Evolutionary conservation across 2,329 filamentous ascomycete genomes (phyloP).

Genomic region (Simplicillium aogashimaense): DNA sequence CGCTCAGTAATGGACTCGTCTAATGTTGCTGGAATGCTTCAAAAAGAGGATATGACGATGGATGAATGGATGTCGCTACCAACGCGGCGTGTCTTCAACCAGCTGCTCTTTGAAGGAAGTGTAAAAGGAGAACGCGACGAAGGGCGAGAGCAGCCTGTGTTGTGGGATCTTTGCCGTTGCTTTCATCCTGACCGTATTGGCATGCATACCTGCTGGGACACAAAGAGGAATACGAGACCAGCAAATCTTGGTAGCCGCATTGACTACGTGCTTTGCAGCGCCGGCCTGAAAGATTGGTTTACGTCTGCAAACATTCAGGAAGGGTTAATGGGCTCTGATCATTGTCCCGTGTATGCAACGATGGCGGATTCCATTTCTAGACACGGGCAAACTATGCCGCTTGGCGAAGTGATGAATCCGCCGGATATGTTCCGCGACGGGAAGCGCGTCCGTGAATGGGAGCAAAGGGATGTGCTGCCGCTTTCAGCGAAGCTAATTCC

Average conservation of each 20-base stretch:
- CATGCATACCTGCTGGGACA: slow-evolving; percentile 98
- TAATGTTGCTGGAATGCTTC: slow-evolving; percentile 59
- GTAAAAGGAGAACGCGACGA: slow-evolving; percentile 58
- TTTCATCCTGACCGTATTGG: slow-evolving; percentile 72
- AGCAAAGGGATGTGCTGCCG: slow-evolving; percentile 54
- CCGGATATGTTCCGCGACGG: slow-evolving; percentile 60
- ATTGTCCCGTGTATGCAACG: slow-evolving; percentile 82
- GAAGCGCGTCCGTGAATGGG: slow-evolving; percentile 55
- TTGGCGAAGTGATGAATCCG: slow-evolving; percentile 72
- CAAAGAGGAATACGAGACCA: slow-evolving; percentile 87
- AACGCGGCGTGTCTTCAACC: slow-evolving; percentile 71
- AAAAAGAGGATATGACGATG: slow-evolving; percentile 56
- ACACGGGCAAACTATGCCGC: slow-evolving; percentile 36
- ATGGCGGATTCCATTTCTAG: slow-evolving; percentile 53
- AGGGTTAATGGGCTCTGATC: slow-evolving; percentile 87
- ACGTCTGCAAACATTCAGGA: slow-evolving; percentile 79
- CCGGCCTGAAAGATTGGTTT: slow-evolving; percentile 73
- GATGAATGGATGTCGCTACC: slow-evolving; percentile 66
- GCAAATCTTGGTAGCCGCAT: slow-evolving; percentile 90
- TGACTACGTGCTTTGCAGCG: slow-evolving; percentile 82
- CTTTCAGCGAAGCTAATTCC: slow-evolving; percentile 76
- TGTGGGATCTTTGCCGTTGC: slow-evolving; percentile 76
- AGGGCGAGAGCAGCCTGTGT: slow-evolving; percentile 57
- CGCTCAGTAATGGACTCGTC: slow-evolving; percentile 65
- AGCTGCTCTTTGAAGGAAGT: slow-evolving; percentile 65